Base-by-base conservation (phyloP, 2,329 filamentous ascomycete species). In the Colletotrichum sp. region DNA sequence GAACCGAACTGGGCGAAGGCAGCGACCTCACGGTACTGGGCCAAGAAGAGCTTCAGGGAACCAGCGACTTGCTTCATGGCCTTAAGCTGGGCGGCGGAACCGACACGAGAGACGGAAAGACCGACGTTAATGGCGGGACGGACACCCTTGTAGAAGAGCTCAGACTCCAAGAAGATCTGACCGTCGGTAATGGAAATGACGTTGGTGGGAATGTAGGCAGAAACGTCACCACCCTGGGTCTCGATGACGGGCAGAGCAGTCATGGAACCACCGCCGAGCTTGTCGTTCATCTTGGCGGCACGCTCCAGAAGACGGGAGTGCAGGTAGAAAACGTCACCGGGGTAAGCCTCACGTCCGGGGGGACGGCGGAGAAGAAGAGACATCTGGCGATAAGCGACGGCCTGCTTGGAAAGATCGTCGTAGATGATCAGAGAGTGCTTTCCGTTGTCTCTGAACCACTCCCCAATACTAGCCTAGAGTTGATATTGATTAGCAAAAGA, bases 51-150 rank as follows among this genome's bases (percentile, higher is more conserved):
- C 94, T 99, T 99, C 86, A 99, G 92, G 82, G 96, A 98, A 93
- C 97, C 97, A 85, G 97, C 97, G 83, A 99, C 97, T 92, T 99
- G 97, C 94, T 99, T 99, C 97, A 99, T 99, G 90, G 97, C 96
- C 95, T 98, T 99, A 88, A 98, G 93, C 93, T 99, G 97, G 86
- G 97, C 97, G 87, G 97, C 95, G 85, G 97, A 99, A 87, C 97
- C 97, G 94, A 99, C 97, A 95, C 97, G 97, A 82, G 97, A 99
- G 83, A 99, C 97, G 84, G 97, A 99, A 83, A 99, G 95, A 97
- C 97, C 97, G 94, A 99, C 97, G 93, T 99, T 99, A 89, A 99
- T 99, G 90, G 97, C 97, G 84, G 97, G 97, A 86, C 97, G 96
- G 89, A 99, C 90, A 97, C 97, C 97, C 95, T 99, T 99, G 95